Base-by-base conservation (phyloP, 1,139 yeast genomes). In the Geotrichum fermentans region DNA sequence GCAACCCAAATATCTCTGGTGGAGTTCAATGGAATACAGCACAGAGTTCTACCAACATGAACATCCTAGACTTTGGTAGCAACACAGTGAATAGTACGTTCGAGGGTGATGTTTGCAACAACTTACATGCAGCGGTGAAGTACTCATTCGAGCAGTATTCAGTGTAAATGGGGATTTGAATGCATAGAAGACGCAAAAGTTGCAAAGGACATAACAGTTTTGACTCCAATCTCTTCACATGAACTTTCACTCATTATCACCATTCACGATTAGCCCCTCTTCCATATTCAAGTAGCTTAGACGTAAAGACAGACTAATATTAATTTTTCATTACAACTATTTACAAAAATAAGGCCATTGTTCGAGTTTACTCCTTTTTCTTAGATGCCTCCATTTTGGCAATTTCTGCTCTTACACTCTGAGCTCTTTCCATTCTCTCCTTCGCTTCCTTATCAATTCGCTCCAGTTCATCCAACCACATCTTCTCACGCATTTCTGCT, bases 401-500 rank as follows among this genome's bases (percentile, higher is more conserved):
- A 24, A 42, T 39, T 32, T 47, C 45, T 14, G 28, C 46, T n/a
- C 51, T 36, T 2, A 45, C 32, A 22, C 35, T 24, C 22, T 44
- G 32, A 6, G 67, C 65, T 17, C 60, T 54, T n/a, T 52, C 55
- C 47, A 56, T 52, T 22, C 65, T 56, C 32, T 53, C 80, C 64
- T 84, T 82, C 51, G 83, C 79, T 52, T 79, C 82, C 7, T 69
- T 75, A 64, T 89, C 96, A 64, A 95, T 77, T 70, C 96, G 78
- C 63, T 89, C 92, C 64, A 89, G 74, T 65, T 89, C 97, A 63
- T 86, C 89, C 56, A 89, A 83, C 97, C 97, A 89, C 60, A 89
- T 65, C 60, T 73, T 74, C 63, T 89, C 96, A 71, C 97, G 80
- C 61, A 79, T 70, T 65, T 83, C 84, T 37, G 97, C 95, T 74